These are phyloP conservation scores for Zopfochytrium polystomum DNA, from an alignment of 371 early-diverging fungal species.

Conservation along the genomic window DNA sequence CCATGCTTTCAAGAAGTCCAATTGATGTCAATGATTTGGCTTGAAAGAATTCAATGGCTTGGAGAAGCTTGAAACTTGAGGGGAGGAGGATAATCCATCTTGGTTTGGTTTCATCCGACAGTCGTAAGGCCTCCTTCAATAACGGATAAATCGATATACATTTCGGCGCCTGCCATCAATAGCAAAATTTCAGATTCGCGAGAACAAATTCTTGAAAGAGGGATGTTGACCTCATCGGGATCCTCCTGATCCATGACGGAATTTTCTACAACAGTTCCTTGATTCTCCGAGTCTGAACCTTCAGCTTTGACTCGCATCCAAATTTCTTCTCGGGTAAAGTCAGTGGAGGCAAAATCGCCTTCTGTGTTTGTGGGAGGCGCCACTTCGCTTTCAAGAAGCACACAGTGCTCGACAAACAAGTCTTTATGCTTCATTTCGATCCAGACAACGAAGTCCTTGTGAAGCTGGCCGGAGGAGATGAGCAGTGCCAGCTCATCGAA, in stretches of 20 bases:
- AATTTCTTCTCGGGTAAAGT: neutral
- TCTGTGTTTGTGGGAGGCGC: neutral
- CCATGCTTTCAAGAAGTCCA: conserved; percentile 13
- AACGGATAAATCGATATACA: conserved; percentile 9
- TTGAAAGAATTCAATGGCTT: conserved; percentile 5
- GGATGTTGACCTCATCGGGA: neutral
- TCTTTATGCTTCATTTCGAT: conserved; percentile 3
- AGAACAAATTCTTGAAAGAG: no score
- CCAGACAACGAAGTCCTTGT: conserved; percentile 13
- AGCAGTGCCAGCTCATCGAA: conserved; percentile 22
- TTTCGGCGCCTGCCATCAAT: neutral
- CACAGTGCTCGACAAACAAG: conserved; percentile 6
- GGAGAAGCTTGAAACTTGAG: conserved; percentile 19
- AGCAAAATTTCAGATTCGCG: no score
- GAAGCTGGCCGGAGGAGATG: conserved; percentile 9
- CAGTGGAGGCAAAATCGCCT: neutral
- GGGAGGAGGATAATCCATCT: conserved; percentile 14
- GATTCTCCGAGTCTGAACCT: neutral
- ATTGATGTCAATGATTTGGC: neutral
- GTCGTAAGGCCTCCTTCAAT: neutral
- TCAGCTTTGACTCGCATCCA: neutral
- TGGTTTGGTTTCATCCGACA: neutral
- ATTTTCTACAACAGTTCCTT: neutral
- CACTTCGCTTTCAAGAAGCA: neutral
- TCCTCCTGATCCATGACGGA: neutral